These are phyloP conservation scores for Noccaea bulbosa DNA, from an alignment of 345 rosid genomes.

Conservation along the genomic window DNA sequence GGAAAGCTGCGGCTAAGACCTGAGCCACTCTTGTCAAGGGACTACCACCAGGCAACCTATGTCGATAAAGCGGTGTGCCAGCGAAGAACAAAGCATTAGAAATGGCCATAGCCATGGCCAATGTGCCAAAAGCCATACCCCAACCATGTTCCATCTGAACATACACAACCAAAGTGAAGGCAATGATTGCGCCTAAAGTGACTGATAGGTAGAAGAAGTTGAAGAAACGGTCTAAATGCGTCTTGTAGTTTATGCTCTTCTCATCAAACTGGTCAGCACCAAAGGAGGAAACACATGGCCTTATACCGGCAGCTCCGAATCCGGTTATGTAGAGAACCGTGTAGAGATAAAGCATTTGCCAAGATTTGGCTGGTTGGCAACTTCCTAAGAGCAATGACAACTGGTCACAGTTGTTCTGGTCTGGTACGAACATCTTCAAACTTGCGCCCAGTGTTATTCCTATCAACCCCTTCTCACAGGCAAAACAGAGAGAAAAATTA, in stretches of 20 bases:
- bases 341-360: constrained; percentile 83
- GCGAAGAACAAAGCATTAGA: constrained; percentile 76
- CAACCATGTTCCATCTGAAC: constrained; percentile 79
- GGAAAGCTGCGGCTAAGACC: constrained; percentile 78
- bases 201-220: constrained; percentile 91
- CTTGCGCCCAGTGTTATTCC: constrained; percentile 84
- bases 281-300: constrained; percentile 95
- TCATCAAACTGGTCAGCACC: constrained; percentile 99
- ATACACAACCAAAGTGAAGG: constrained; percentile 88
- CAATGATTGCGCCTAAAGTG: constrained; percentile 80
- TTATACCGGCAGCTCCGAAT: constrained; percentile 90
- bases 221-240: constrained; percentile 89
- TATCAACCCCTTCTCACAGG: constrained; percentile 69
- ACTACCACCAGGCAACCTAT: constrained; percentile 95
- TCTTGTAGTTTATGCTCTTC: constrained; percentile 65
- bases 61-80: constrained; percentile 88
- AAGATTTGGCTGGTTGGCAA: constrained; percentile 73
- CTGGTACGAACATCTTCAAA: constrained; percentile 61
- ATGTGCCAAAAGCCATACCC: constrained; percentile 88
- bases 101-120: constrained; percentile 86
- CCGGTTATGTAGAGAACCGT: constrained; percentile 78
- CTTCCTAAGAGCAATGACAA: constrained; percentile 68
- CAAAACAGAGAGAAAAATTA: not conserved
- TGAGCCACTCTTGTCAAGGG: constrained; percentile 90
- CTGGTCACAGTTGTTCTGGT: constrained; percentile 66